phyloP scores from a whole-genome alignment of 768 basidiomycete species.

The Mycena floridula region DNA sequence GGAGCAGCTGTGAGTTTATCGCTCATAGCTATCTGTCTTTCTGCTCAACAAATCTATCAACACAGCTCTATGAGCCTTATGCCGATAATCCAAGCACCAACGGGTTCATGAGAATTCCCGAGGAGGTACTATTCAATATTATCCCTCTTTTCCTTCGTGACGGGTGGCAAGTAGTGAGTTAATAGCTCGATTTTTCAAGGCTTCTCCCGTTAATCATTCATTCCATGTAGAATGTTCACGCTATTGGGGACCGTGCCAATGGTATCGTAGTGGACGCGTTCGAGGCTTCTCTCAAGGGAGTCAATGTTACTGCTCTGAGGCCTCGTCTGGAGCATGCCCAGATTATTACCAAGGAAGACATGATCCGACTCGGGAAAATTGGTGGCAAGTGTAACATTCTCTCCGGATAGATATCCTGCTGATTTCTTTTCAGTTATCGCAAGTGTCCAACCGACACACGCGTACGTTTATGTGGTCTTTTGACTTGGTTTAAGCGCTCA shows the following conservation, averaged over 20 bases:
- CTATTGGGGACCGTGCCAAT: constrained; percentile 86
- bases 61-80: constrained; percentile 75
- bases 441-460: constrained; percentile 88
- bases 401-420: constrained; percentile 5
- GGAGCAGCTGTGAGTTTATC: constrained; percentile 67
- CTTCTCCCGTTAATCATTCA: neutral
- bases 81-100: constrained; percentile 67
- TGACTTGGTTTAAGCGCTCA: constrained; percentile 1
- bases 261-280: constrained; percentile 79
- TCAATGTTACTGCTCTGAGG: constrained; percentile 57
- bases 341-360: constrained; percentile 71
- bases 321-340: constrained; percentile 91
- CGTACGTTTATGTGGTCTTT: constrained; percentile 36
- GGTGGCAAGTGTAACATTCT: constrained; percentile 50
- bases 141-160: constrained; percentile 69
- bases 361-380: constrained; percentile 68
- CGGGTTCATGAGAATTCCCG: constrained; percentile 72
- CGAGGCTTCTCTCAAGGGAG: constrained; percentile 55
- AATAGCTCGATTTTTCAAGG: neutral
- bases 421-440: constrained; percentile 60
- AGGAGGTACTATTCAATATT: constrained; percentile 52
- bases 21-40: neutral
- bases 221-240: constrained; percentile 68
- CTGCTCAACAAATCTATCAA: neutral
- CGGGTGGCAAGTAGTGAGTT: constrained; percentile 86